A percentile compares a stretch with the other conserved stretches of the same genome.
phyloP scores from a whole-genome alignment of 2,329 filamentous ascomycete species.

The Talaromyces sp. region DNA sequence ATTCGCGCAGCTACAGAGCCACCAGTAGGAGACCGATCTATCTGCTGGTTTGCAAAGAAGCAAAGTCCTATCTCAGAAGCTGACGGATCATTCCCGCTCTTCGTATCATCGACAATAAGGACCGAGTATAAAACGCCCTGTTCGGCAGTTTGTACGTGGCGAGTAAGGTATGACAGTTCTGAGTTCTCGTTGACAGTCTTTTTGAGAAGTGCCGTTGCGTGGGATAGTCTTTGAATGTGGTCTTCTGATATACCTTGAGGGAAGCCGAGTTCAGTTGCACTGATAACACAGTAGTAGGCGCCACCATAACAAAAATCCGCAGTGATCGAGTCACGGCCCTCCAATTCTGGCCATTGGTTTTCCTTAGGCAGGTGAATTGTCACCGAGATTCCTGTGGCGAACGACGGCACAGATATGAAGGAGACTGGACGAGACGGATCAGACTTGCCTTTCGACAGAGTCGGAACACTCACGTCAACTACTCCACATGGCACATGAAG shows the following conservation, averaged over 20 bases:
- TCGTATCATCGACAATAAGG: slow-evolving; percentile 34
- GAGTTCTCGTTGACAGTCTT: slow-evolving; percentile 28
- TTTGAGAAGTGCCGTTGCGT: slow-evolving; percentile 4
- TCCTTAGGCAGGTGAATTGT: slow-evolving; percentile 15
- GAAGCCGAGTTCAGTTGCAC: not conserved
- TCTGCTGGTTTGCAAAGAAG: slow-evolving; percentile 46
- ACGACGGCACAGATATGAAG: not conserved
- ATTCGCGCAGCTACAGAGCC: slow-evolving; percentile 38
- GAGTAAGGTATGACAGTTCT: slow-evolving; percentile 32
- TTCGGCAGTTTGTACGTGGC: not conserved
- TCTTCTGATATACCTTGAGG: not conserved
- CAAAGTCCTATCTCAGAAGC: slow-evolving; percentile 43
- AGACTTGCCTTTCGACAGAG: slow-evolving; percentile 24
- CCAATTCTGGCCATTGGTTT: not conserved
- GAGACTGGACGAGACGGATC: slow-evolving; percentile 18
- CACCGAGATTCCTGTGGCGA: not conserved
- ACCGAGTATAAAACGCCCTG: slow-evolving; percentile 34
- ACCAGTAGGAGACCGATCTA: slow-evolving; percentile 45
- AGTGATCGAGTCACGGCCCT: not conserved
- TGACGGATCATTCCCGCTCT: not conserved
- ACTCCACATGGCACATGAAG: slow-evolving; percentile 48
- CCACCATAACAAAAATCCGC: not conserved
- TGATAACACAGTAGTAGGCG: slow-evolving; percentile 3
- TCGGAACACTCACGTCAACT: slow-evolving; percentile 41
- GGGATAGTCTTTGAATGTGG: not conserved